Evolutionary conservation across 306 rosid species (phyloP).

Genomic region (Mimosa bimucronata): DNA sequence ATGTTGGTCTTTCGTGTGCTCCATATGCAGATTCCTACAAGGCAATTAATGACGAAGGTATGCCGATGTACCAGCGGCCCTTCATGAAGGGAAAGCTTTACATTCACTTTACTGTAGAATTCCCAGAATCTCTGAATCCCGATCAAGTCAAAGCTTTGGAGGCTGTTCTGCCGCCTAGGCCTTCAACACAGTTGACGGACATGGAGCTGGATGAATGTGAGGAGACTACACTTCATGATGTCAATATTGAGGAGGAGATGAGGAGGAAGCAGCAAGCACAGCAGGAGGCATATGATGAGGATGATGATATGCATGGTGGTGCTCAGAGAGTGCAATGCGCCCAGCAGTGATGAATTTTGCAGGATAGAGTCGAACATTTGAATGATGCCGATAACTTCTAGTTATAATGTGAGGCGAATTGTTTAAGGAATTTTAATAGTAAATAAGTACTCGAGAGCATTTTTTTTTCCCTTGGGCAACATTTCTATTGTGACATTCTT

Average conservation of each 20-base stretch:
- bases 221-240: conserved; percentile 85
- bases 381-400: background rate
- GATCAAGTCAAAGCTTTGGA: conserved; percentile 67
- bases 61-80: conserved; percentile 85
- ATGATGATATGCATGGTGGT: conserved; percentile 80
- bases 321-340: conserved; percentile 94
- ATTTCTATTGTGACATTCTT: background rate
- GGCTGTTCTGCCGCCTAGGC: conserved; percentile 59
- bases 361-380: background rate
- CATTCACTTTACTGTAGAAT: conserved; percentile 81
- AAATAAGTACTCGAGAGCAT: background rate
- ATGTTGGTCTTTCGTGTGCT: background rate
- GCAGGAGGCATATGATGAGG: conserved; percentile 83
- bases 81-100: conserved; percentile 90
- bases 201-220: conserved; percentile 95
- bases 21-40: conserved; percentile 48
- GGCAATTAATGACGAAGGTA: conserved; percentile 87
- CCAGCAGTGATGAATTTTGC: conserved; percentile 56
- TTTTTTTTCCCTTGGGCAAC: background rate
- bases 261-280: conserved; percentile 72
- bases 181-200: conserved; percentile 59
- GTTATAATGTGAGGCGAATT: conserved; percentile 21
- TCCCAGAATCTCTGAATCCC: conserved; percentile 65
- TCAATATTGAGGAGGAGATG: conserved; percentile 78
- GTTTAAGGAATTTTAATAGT: conserved; percentile 18